These are phyloP conservation scores for Lachancea dasiensis DNA, from an alignment of 805 yeast genomes.

Conservation along the genomic window DNA sequence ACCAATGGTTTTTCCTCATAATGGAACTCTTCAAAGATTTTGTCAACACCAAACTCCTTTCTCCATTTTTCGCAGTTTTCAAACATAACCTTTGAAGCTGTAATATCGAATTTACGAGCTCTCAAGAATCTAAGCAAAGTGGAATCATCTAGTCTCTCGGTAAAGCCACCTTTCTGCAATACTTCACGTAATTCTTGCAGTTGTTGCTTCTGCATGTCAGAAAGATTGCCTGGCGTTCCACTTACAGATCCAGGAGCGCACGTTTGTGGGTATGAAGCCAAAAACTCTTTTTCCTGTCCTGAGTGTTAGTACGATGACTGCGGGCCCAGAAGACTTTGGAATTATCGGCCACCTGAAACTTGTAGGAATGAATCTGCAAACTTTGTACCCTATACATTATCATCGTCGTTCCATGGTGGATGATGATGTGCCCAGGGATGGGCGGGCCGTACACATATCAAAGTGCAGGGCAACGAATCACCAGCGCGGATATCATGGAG, in stretches of 20 bases:
- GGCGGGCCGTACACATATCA: no score
- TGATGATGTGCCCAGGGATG: no score
- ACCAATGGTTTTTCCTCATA: constrained; percentile 91
- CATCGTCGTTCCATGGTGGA: no score
- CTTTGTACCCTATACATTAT: no score
- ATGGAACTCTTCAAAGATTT: constrained; percentile 79
- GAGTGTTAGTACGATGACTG: constrained; percentile 7
- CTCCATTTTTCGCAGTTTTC: constrained; percentile 90
- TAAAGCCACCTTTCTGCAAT: constrained; percentile 59
- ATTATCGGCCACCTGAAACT: no score
- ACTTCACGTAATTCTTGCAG: constrained; percentile 53
- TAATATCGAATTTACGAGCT: constrained; percentile 90
- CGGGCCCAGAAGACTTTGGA: no score
- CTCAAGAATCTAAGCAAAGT: constrained; percentile 79
- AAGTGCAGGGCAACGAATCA: no score
- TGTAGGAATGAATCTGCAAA: no score
- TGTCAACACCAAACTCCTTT: constrained; percentile 75
- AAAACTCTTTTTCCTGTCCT: constrained; percentile 24
- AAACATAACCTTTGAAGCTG: constrained; percentile 75
- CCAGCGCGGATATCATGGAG: no score
- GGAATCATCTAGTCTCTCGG: constrained; percentile 81
- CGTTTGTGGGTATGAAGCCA: constrained; percentile 63
- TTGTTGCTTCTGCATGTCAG: constrained; percentile 57
- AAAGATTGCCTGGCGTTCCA: constrained; percentile 79
- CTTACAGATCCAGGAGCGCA: constrained; percentile 56